Evolutionary conservation across 805 yeast genomes (phyloP), one percentile per base, ranked within the genome.

Genomic region (Sugiyamaella lignohabitans): DNA sequence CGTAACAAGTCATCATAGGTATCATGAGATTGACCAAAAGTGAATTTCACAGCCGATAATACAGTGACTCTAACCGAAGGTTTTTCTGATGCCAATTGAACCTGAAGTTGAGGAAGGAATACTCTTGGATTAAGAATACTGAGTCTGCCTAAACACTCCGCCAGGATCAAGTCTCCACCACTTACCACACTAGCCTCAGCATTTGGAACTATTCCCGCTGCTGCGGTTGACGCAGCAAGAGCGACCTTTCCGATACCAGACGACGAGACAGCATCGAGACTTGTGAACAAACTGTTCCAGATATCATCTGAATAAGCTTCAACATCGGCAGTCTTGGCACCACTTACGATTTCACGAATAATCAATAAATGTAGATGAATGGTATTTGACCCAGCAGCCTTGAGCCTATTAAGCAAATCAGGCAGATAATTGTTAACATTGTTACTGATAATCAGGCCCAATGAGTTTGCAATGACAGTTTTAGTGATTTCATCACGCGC

Each of bases 391-490:
- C 52, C 56, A 4, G 32, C 35, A 2, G 50, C 49, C 14, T 43
- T 48, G 38, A 71, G 53, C 37, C 58, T 55, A 0, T 51, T 40
- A 30, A 79, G 53, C 41, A 79, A 59, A 2, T 48, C 38, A 0
- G 71, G 66, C n/a, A 77, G 56, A 46, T 72, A 69, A 3, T 52
- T 59, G 1, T 59, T 55, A 4, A 71, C 55, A 50, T 76, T 66
- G 32, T 63, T 63, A 2, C 72, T 63, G 6, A 75, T 66, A 20
- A 77, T 59, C 10, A 73, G 69, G 1, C 85, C 83, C 23, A 79
- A 58, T 0, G 82, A 69, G 42, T 72, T 70, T 1, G 83, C 74
- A 1, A 83, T 71, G 19, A 76, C 75, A 5, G 67, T 52, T 45
- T 69, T 69, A 3, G 73, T 57, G 3, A 72, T 58, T 38, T 38